Conservation (phyloP, 2,329 filamentous ascomycete genomes). For the Clonostachys rosea region DNA sequence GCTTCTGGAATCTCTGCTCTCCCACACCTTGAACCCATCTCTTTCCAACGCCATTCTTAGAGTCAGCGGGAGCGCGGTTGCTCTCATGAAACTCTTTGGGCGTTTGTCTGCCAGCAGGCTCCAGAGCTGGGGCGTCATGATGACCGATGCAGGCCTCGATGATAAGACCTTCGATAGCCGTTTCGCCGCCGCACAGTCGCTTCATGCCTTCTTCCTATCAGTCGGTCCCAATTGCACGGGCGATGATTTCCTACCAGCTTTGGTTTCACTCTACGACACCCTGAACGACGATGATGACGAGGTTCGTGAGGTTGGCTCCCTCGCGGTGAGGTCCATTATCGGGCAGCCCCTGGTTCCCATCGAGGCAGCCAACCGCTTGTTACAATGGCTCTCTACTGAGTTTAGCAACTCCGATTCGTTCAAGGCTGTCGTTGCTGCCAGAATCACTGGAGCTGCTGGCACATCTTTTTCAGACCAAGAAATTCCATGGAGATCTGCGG, state of each 20-base stretch:
- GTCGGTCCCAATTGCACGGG: conserved; percentile 10
- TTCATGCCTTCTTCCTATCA: conserved; percentile 42
- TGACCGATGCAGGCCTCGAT: conserved; percentile 40
- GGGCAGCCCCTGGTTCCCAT: conserved; percentile 36
- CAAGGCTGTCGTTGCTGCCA: conserved; percentile 27
- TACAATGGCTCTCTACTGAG: conserved; percentile 30
- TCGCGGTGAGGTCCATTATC: conserved; percentile 41
- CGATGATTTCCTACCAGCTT: conserved; percentile 44
- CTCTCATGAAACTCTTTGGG: conserved; percentile 18
- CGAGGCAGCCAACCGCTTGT: conserved; percentile 39
- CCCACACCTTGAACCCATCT: conserved; percentile 36
- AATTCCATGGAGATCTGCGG: conserved; percentile 16
- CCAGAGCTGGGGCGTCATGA: conserved; percentile 41
- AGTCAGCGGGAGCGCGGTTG: conserved; percentile 38
- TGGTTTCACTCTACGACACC: conserved; percentile 67
- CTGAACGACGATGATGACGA: conserved; percentile 92
- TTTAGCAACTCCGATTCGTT: conserved; percentile 32
- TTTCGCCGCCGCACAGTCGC: conserved; percentile 51
- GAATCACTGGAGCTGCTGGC: conserved; percentile 27
- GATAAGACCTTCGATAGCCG: conserved; percentile 60
- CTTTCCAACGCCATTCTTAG: conserved; percentile 45
- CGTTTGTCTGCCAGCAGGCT: conserved; percentile 10
- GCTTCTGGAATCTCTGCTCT: conserved; percentile 33
- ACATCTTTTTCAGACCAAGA: conserved; percentile 5
- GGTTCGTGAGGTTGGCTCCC: conserved; percentile 62